Evolutionary conservation across 805 yeast species (phyloP).

Genomic region (Starmerella ratchasimensis): DNA sequence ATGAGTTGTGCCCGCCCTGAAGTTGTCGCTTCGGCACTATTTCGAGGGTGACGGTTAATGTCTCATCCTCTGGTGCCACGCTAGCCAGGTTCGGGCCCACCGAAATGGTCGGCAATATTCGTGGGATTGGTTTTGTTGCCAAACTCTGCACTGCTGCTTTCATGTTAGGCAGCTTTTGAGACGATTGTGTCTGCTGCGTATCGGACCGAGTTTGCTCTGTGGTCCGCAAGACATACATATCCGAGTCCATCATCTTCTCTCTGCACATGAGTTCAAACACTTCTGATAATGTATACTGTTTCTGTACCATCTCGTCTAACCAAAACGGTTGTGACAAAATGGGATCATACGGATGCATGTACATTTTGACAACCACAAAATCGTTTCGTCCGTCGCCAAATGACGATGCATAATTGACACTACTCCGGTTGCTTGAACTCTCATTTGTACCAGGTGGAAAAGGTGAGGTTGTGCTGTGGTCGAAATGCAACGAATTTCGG

Average conservation of each 20-base stretch:
- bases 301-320: slow-evolving; percentile 18
- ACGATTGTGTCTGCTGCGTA: neutral
- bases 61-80: neutral
- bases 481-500: too few relatives aligned
- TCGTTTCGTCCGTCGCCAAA: neutral
- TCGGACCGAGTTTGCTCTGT: slow-evolving; percentile 15
- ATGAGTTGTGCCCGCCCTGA: neutral
- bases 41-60: neutral
- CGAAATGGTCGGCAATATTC: neutral
- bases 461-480: too few relatives aligned
- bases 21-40: neutral
- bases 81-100: neutral
- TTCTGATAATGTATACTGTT: slow-evolving; percentile 16
- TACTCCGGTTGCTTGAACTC: too few relatives aligned
- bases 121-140: neutral
- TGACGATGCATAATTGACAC: neutral
- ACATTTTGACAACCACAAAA: slow-evolving; percentile 17
- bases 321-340: slow-evolving; percentile 22
- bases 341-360: slow-evolving; percentile 25
- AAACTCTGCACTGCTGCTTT: slow-evolving; percentile 1
- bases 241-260: slow-evolving; percentile 23
- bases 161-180: slow-evolving; percentile 3
- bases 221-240: slow-evolving; percentile 24
- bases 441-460: too few relatives aligned
- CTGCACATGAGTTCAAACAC: slow-evolving; percentile 25